phyloP scores from a whole-genome alignment of 805 yeast genomes.

The Sporopachydermia lactativora region DNA sequence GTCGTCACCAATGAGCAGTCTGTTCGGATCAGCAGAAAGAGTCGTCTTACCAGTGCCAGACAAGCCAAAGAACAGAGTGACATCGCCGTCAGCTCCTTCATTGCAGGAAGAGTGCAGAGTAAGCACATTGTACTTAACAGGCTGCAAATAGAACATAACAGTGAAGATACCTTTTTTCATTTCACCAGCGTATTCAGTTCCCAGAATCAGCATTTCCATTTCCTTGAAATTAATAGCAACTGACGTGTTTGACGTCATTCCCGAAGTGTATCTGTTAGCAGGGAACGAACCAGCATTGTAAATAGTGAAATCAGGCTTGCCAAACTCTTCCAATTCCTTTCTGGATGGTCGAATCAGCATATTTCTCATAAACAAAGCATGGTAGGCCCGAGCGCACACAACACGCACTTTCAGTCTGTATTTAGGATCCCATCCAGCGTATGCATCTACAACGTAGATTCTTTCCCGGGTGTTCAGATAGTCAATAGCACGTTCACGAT shows the following conservation, averaged over 20 bases:
- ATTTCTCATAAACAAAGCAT: slow-evolving; percentile 94
- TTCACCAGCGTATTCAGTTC: slow-evolving; percentile 99
- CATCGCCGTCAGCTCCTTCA: slow-evolving; percentile 81
- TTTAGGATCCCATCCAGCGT: slow-evolving; percentile 98
- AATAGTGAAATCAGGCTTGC: slow-evolving; percentile 96
- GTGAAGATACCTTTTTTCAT: slow-evolving; percentile 99
- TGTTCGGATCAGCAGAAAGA: slow-evolving; percentile 87
- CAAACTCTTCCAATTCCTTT: slow-evolving; percentile 78
- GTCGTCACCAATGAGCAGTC: slow-evolving; percentile 93
- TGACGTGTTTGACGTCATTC: slow-evolving; percentile 93
- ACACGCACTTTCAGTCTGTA: slow-evolving; percentile 92
- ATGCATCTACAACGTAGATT: slow-evolving; percentile 90
- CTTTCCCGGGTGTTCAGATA: slow-evolving; percentile 92
- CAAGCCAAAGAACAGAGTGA: slow-evolving; percentile 89
- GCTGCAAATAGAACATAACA: slow-evolving; percentile 98
- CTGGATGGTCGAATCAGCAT: slow-evolving; percentile 92
- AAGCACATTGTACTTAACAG: slow-evolving; percentile 78
- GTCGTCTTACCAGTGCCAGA: slow-evolving; percentile 99
- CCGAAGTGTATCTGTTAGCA: slow-evolving; percentile 89
- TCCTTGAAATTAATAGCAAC: slow-evolving; percentile 93
- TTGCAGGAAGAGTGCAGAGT: slow-evolving; percentile 93
- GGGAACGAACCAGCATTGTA: slow-evolving; percentile 99
- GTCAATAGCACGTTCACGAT: slow-evolving; percentile 93
- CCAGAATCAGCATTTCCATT: slow-evolving; percentile 97
- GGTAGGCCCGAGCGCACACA: slow-evolving; percentile 97